Evolutionary conservation across 164 flowering plant species (phyloP).

Genomic region (Annona squamosa): DNA sequence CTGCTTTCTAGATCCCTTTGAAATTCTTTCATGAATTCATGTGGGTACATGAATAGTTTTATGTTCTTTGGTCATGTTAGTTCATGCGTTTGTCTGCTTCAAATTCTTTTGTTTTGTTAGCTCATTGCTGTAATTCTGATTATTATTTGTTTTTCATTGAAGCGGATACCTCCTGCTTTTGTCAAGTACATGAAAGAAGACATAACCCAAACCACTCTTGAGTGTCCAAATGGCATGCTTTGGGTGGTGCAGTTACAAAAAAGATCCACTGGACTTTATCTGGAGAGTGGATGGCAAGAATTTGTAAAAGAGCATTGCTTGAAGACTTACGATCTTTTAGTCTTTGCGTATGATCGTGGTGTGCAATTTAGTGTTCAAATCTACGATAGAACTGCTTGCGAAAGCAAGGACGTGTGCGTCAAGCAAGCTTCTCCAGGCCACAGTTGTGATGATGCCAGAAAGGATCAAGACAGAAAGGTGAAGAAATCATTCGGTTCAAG

Average conservation of each 20-base stretch:
- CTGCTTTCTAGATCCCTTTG: not conserved
- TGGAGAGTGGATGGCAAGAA: slow-evolving; percentile 44
- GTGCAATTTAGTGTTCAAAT: slow-evolving; percentile 47
- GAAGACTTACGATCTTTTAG: slow-evolving; percentile 42
- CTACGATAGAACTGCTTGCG: slow-evolving; percentile 59
- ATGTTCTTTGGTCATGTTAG: not conserved
- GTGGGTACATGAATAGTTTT: not conserved
- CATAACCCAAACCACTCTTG: slow-evolving; percentile 27
- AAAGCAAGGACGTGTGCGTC: slow-evolving; percentile 42
- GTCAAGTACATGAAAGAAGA: slow-evolving; percentile 10
- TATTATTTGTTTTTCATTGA: slow-evolving; percentile 4
- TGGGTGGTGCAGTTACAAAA: slow-evolving; percentile 41
- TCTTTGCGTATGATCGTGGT: slow-evolving; percentile 56
- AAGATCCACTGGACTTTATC: slow-evolving; percentile 21
- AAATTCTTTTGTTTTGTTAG: too few species aligned
- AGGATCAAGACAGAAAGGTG: not conserved
- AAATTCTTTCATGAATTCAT: not conserved
- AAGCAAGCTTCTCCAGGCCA: slow-evolving; percentile 10
- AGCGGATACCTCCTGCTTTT: slow-evolving; percentile 19
- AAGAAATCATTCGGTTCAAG: not conserved
- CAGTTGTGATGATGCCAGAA: not conserved
- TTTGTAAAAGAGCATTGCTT: slow-evolving; percentile 50
- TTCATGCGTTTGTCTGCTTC: too few species aligned
- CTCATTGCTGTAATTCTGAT: too few species aligned
- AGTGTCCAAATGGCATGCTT: slow-evolving; percentile 51